Evolutionary conservation across 345 rosid species (phyloP).

Genomic region (Citrus sp.): DNA sequence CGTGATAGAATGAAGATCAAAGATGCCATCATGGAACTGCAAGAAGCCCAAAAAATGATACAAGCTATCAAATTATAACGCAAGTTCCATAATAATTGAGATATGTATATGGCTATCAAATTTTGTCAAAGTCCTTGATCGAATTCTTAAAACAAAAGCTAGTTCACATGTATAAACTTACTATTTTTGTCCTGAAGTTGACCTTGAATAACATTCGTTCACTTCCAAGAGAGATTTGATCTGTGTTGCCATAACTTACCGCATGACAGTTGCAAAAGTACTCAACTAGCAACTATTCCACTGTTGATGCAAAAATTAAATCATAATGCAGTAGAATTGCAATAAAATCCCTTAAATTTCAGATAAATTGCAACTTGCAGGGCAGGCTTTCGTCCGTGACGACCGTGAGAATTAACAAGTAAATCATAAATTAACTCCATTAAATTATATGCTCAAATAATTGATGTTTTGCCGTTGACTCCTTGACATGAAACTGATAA

Average conservation of each 20-base stretch:
- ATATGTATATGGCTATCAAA: not conserved
- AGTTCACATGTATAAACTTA: no score
- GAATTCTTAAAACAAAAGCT: not conserved
- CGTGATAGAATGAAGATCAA: slow-evolving; percentile 15
- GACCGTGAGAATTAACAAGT: not conserved
- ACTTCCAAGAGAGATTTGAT: not conserved
- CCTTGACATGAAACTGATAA: no score
- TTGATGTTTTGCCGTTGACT: no score
- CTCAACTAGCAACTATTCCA: not conserved
- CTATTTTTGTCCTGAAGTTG: no score
- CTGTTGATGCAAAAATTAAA: not conserved
- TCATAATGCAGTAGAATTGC: not conserved
- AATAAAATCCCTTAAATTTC: not conserved
- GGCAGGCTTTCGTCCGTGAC: no score
- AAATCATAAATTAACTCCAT: not conserved
- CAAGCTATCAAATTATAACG: not conserved
- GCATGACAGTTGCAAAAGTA: not conserved
- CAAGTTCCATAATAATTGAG: not conserved
- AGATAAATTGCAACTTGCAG: no score
- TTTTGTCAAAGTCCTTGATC: not conserved
- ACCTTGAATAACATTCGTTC: not conserved
- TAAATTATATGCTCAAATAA: no score
- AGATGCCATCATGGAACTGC: slow-evolving; percentile 11
- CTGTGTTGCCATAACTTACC: not conserved
- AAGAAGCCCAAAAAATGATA: not conserved